Evolutionary conservation across 805 yeast genomes (phyloP).

Genomic region (Barnettozyma pratensis): DNA sequence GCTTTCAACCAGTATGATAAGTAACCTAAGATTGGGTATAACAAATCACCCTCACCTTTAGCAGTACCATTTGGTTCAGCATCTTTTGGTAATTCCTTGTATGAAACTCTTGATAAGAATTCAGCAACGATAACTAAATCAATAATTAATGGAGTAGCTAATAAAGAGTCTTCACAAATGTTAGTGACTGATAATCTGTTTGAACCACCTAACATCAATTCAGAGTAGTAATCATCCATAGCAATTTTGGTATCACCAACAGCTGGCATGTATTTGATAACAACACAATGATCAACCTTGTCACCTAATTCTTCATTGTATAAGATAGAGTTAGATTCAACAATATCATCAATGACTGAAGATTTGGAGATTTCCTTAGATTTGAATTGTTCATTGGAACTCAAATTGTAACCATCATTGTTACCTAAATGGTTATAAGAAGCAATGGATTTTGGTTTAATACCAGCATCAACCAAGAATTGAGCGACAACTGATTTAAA

Average conservation of each 20-base stretch:
- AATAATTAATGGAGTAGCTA: constrained; percentile 92
- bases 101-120: constrained; percentile 80
- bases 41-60: constrained; percentile 33
- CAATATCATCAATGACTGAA: constrained; percentile 91
- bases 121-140: constrained; percentile 89
- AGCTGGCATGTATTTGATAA: constrained; percentile 88
- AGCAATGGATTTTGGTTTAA: constrained; percentile 89
- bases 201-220: constrained; percentile 96
- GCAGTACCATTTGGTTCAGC: constrained; percentile 3
- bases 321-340: constrained; percentile 77
- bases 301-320: constrained; percentile 78
- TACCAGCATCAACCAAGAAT: constrained; percentile 95
- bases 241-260: constrained; percentile 97
- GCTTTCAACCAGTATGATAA: constrained; percentile 96
- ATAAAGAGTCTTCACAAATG: constrained; percentile 91
- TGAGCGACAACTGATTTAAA: constrained; percentile 95
- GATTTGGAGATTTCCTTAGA: constrained; percentile 93
- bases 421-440: constrained; percentile 96
- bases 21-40: constrained; percentile 83
- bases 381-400: constrained; percentile 89
- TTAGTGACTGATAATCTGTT: constrained; percentile 91
- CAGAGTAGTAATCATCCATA: constrained; percentile 97
- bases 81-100: constrained; percentile 42
- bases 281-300: constrained; percentile 88
- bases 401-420: constrained; percentile 90